Conservation (phyloP, 2,329 filamentous ascomycete species). For the Mollisia scopiformis region DNA sequence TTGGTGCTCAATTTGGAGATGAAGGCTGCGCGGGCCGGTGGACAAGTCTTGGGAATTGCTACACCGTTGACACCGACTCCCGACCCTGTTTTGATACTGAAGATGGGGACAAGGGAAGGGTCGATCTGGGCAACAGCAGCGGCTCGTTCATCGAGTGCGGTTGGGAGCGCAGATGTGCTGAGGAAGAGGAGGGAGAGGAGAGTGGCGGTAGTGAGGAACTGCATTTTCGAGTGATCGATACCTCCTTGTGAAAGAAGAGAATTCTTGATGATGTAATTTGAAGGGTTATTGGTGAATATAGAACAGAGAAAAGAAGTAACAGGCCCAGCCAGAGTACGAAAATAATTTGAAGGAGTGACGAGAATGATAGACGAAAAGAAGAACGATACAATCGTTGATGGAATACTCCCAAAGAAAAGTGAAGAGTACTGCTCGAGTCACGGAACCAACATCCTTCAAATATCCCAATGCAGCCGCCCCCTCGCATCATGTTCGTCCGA, state of each 20-base stretch:
- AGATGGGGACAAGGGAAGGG: conserved; percentile 18
- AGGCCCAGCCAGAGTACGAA: conserved; percentile 1
- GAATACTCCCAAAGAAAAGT: background rate
- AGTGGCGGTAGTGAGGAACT: background rate
- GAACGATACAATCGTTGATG: background rate
- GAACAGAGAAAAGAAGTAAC: background rate
- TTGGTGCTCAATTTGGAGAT: conserved; percentile 15
- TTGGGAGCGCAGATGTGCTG: background rate
- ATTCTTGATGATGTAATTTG: background rate
- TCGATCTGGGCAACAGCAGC: conserved; percentile 3
- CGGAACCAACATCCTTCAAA: background rate
- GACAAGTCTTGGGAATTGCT: conserved; percentile 17
- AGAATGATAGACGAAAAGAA: conserved; percentile 4
- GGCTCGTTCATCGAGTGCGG: background rate
- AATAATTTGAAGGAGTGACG: conserved; percentile 9
- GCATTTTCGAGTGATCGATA: background rate
- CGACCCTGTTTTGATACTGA: conserved; percentile 18
- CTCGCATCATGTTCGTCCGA: background rate
- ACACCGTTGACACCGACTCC: conserved; percentile 18
- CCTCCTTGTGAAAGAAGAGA: background rate
- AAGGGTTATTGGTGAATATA: background rate
- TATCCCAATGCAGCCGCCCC: background rate
- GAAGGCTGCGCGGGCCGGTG: conserved; percentile 17
- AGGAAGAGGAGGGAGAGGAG: conserved; percentile 4
- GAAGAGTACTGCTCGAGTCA: background rate